phyloP scores from a whole-genome alignment of 1,284 basidiomycete genomes.

The Wolfiporia cocos region DNA sequence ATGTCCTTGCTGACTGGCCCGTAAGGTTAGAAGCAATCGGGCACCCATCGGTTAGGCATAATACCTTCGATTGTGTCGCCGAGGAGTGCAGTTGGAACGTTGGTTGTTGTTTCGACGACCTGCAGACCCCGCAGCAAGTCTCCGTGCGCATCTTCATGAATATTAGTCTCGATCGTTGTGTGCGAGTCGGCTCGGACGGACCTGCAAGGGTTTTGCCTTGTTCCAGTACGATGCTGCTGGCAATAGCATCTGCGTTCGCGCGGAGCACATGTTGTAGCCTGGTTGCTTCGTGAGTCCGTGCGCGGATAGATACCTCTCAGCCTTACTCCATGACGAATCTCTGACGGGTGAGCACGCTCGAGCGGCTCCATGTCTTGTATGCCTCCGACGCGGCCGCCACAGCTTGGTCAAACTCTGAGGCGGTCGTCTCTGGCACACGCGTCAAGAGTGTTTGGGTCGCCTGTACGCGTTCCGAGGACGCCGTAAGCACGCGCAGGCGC shows the following conservation, averaged over 20 bases:
- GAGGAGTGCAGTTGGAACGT: constrained; percentile 78
- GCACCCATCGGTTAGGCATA: not conserved
- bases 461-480: constrained; percentile 30
- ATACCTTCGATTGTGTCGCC: constrained; percentile 91
- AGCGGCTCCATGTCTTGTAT: constrained; percentile 86
- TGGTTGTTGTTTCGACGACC: constrained; percentile 88
- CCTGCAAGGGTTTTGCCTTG: constrained; percentile 87
- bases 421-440: constrained; percentile 85
- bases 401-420: constrained; percentile 80
- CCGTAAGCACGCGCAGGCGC: no score
- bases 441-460: constrained; percentile 88
- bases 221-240: constrained; percentile 77
- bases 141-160: constrained; percentile 83
- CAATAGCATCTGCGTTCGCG: constrained; percentile 72
- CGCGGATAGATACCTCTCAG: no score
- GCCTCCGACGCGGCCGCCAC: constrained; percentile 84
- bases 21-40: no score
- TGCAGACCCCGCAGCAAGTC: constrained; percentile 93
- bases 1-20: constrained; percentile 85
- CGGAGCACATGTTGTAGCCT: constrained; percentile 81
- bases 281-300: no score
- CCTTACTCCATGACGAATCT: constrained; percentile 81
- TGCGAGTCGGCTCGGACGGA: constrained; percentile 18
- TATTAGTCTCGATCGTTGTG: not conserved
- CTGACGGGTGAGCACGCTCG: constrained; percentile 85